Base-by-base conservation (phyloP, 176 grass and related monocot genomes). In the Lolium multiflorum region DNA sequence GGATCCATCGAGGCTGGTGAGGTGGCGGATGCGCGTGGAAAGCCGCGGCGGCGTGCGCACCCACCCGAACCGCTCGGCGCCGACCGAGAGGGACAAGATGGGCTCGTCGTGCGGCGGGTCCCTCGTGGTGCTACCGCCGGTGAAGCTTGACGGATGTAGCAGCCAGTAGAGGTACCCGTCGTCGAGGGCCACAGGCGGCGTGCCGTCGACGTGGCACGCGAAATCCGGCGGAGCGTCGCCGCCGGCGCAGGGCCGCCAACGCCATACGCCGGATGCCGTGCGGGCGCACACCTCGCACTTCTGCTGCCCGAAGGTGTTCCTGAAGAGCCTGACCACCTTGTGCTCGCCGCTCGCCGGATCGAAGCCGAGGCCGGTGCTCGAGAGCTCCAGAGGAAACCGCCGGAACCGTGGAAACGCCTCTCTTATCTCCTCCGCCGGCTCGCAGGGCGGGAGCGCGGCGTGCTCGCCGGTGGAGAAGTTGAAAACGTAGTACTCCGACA, bases 271-370 rank as follows among this genome's bases (percentile, higher is more conserved):
- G 48, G 46, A 35, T 5, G 37, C 13, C 0, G 11, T 22, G n/a
- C 4, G 77, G 18, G 22, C 12, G 46, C 51, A 79, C 65, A 79
- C 84, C 76, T 79, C 76, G 51, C 84, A 86, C 22, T 2, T 69
- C 6, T 17, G 24, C 38, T 49, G 6, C 4, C 64, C 63, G 3
- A 18, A 26, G 5, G 4, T 39, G 21, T 8, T 67, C 21, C 13
- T 79, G 84, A 86, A 86, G 63, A 86, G 84, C 64, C 84, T 79
- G 11, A 79, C 76, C 22, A 79, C 76, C 64, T 86, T 86, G 76
- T 79, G 84, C 38, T 71, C 11, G 15, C 84, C 64, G 38, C 51
- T 49, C 1, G 38, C 51, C 16, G 39, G 16, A 62, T 86, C 84
- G 37, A 86, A 85, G 13, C 74, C 61, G 15, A 85, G 60, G 48